These are phyloP conservation scores for Aspergillus incahuasiensis DNA, from an alignment of 495 filamentous ascomycete species.

Conservation along the genomic window DNA sequence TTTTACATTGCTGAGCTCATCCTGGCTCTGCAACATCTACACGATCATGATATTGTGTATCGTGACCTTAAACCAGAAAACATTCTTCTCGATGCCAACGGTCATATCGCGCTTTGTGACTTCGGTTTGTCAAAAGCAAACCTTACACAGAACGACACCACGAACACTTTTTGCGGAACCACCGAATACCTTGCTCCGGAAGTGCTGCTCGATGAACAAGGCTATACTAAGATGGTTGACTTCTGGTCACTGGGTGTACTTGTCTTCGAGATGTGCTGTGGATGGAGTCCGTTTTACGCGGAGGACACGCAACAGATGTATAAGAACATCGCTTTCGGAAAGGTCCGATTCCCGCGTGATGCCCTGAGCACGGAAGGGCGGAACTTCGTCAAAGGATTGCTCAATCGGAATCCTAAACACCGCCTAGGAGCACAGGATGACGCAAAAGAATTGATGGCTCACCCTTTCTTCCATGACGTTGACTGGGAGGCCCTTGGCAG, in stretches of 20 bases:
- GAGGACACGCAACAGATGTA: slow-evolving; percentile 99
- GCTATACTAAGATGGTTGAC: slow-evolving; percentile 99
- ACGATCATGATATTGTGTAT: slow-evolving; percentile 96
- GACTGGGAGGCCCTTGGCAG: slow-evolving; percentile 83
- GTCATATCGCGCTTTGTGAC: slow-evolving; percentile 80
- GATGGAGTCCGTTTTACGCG: slow-evolving; percentile 98
- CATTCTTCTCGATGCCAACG: slow-evolving; percentile 77
- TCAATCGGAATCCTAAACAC: slow-evolving; percentile 96
- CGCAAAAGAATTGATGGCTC: slow-evolving; percentile 89
- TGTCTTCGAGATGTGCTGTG: slow-evolving; percentile 99
- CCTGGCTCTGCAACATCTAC: slow-evolving; percentile 88
- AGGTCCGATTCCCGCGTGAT: slow-evolving; percentile 93
- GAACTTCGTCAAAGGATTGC: slow-evolving; percentile 95
- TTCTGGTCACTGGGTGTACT: slow-evolving; percentile 98
- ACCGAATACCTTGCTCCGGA: slow-evolving; percentile 97
- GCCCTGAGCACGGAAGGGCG: slow-evolving; percentile 89
- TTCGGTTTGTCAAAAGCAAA: slow-evolving; percentile 97
- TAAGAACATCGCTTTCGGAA: slow-evolving; percentile 99
- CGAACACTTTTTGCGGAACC: slow-evolving; percentile 98
- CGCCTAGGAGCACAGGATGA: slow-evolving; percentile 86
- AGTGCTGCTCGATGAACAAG: slow-evolving; percentile 88
- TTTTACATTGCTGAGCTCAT: slow-evolving; percentile 99
- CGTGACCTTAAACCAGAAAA: slow-evolving; percentile 87
- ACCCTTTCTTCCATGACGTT: slow-evolving; percentile 90
- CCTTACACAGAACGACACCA: slow-evolving; percentile 90